Evolutionary conservation across 768 basidiomycete species (phyloP), one percentile per base, ranked within the genome.

Genomic region (Baorangia bicolor): DNA sequence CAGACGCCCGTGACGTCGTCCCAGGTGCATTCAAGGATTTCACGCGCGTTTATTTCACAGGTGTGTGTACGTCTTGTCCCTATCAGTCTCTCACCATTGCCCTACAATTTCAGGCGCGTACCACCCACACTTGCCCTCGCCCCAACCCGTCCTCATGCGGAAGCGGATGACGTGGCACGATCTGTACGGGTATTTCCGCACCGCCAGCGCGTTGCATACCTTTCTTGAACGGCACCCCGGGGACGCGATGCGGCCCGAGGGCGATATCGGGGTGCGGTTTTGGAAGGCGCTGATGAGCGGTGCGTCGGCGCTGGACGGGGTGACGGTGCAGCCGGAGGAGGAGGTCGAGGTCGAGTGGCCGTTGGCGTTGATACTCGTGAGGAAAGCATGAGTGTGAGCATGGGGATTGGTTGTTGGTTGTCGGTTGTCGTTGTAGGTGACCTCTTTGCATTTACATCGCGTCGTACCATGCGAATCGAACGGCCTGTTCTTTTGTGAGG

Each of bases 161-260:
- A 82, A 82, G 59, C 73, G 67, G 12, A 81, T 87, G 78, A 78
- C 81, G 0, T 90, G 88, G 88, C 73, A 77, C 11, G 82, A 82
- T 48, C 66, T 93, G 0, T 75, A 87, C 6, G 79, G 72, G 3
- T 94, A 93, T 67, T 72, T 93, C 28, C 75, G 83, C 43, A 90
- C 91, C 1, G 84, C 78, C 70, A 90, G 87, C 61, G 75, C 90
- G 2, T 68, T 92, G 43, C 83, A 88, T 54, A 82, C 81, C 8
- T 93, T 80, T 67, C 80, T 84, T 49, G 86, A 88, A 58, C 64
- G 65, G 6, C 78, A 84, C 62, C 88, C 91, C 0, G 78, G 82
- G 46, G 89, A 92, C 6, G 44, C 34, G 38, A 56, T 61, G 31
- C 64, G 67, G 11, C 57, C 65, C 0, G 84, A 84, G 18, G 87